These are phyloP conservation scores for Aspergillus neotritici DNA, from an alignment of 2,329 filamentous ascomycete genomes.

Conservation along the genomic window DNA sequence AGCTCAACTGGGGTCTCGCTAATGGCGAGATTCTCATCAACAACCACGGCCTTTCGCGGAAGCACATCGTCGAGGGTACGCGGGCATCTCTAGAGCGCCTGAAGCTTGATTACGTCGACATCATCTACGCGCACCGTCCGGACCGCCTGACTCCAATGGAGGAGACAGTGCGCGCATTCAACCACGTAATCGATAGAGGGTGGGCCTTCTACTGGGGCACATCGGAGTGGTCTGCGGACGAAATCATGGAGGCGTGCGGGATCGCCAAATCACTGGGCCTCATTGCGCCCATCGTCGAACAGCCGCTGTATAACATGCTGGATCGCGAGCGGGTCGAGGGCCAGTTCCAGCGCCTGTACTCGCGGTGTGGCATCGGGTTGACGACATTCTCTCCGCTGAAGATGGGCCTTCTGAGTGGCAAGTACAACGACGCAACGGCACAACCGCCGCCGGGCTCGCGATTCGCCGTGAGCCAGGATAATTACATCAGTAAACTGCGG, in stretches of 20 bases:
- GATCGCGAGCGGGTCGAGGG: conserved; percentile 57
- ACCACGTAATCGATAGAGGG: conserved; percentile 62
- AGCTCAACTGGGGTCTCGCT: conserved; percentile 59
- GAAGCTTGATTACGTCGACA: conserved; percentile 62
- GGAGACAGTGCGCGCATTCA: conserved; percentile 66
- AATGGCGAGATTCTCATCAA: conserved; percentile 60
- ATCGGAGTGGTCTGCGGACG: conserved; percentile 62
- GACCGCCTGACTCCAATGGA: conserved; percentile 65
- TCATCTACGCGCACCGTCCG: conserved; percentile 66
- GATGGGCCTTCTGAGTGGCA: conserved; percentile 59
- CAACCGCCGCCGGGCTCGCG: conserved; percentile 51
- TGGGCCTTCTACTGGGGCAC: conserved; percentile 69
- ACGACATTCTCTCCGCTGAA: conserved; percentile 61
- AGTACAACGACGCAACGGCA: conserved; percentile 59
- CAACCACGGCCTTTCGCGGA: conserved; percentile 63
- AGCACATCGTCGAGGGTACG: conserved; percentile 64
- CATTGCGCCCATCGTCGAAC: conserved; percentile 50
- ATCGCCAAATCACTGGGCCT: conserved; percentile 57
- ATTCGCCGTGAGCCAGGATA: conserved; percentile 51
- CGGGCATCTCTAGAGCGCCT: conserved; percentile 56
- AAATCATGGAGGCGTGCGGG: conserved; percentile 60
- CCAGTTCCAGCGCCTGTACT: conserved; percentile 57
- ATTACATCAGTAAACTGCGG: conserved; percentile 48
- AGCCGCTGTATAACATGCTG: conserved; percentile 63
- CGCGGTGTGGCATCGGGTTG: conserved; percentile 55